Evolutionary conservation across 208 protist genomes (phyloP).

Genomic region (Leishmania lainsoni): DNA sequence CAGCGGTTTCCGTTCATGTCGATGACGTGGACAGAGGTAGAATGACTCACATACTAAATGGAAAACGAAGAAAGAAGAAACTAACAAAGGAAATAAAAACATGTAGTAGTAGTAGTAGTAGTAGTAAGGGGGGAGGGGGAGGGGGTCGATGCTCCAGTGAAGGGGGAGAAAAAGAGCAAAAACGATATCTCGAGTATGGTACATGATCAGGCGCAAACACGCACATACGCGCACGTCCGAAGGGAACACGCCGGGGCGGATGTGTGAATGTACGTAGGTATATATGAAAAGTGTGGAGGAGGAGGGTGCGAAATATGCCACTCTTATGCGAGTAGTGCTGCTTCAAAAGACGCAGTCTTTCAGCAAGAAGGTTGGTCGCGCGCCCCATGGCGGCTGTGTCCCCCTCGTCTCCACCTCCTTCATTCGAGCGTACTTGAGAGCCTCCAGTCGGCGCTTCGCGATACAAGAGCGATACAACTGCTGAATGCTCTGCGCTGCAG

Average conservation of each 20-base stretch:
- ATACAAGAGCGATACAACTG: slow-evolving; percentile 25
- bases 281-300: not conserved
- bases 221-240: not conserved
- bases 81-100: not conserved
- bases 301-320: not conserved
- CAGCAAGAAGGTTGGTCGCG: slow-evolving; percentile 12
- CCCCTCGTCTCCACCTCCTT: not conserved
- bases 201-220: not conserved
- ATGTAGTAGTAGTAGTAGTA: not conserved
- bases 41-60: not conserved
- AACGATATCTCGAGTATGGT: not conserved
- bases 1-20: not conserved
- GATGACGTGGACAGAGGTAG: not conserved
- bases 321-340: not conserved
- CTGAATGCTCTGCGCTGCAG: slow-evolving; percentile 28
- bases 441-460: slow-evolving; percentile 24
- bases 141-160: not conserved
- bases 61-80: no score
- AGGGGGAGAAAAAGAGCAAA: not conserved
- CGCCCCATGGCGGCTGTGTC: not conserved
- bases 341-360: slow-evolving; percentile 32
- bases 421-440: slow-evolving; percentile 21
- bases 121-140: not conserved
- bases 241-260: not conserved
- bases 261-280: not conserved